Conservation (phyloP, 2,329 filamentous ascomycete genomes). For the Grosmannia penicillata region DNA sequence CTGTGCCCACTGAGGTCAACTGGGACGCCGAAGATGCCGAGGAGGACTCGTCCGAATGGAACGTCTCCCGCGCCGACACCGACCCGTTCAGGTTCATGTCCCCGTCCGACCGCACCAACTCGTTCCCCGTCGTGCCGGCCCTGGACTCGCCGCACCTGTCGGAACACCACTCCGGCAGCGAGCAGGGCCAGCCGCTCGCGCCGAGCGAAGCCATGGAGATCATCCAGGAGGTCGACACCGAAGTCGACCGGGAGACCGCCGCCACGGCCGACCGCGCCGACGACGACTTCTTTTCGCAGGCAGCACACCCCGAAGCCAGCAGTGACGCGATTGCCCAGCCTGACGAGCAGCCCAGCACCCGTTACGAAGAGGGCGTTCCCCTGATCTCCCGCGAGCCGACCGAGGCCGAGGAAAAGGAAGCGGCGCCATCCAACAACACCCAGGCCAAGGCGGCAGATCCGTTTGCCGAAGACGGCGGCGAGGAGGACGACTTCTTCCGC, state of each 20-base stretch:
- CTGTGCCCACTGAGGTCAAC: slow-evolving; percentile 46
- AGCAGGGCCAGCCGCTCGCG: slow-evolving; percentile 23
- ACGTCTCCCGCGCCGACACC: slow-evolving; percentile 31
- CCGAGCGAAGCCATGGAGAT: slow-evolving; percentile 38
- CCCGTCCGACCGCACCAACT: slow-evolving; percentile 43
- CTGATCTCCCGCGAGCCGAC: slow-evolving; percentile 31
- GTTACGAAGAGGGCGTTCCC: slow-evolving; percentile 57
- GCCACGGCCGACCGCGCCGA: neutral
- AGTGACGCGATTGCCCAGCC: slow-evolving; percentile 26
- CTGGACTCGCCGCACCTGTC: slow-evolving; percentile 17
- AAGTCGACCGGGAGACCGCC: slow-evolving; percentile 25
- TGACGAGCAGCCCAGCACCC: slow-evolving; percentile 34
- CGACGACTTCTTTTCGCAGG: neutral
- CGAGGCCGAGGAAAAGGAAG: slow-evolving; percentile 9
- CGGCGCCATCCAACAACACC: neutral
- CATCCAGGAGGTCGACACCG: slow-evolving; percentile 35
- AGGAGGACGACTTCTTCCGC: slow-evolving; percentile 48
- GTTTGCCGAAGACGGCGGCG: slow-evolving; percentile 34
- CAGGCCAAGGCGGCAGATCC: slow-evolving; percentile 7
- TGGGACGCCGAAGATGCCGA: slow-evolving; percentile 44
- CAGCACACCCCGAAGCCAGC: slow-evolving; percentile 20
- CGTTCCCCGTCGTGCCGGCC: slow-evolving; percentile 43
- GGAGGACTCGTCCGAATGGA: slow-evolving; percentile 45
- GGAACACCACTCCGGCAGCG: slow-evolving; percentile 11
- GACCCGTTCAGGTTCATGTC: slow-evolving; percentile 48